Evolutionary conservation across 129 eudicot species (phyloP), one percentile per base, ranked within the genome.

Genomic region (Apium graveolens): DNA sequence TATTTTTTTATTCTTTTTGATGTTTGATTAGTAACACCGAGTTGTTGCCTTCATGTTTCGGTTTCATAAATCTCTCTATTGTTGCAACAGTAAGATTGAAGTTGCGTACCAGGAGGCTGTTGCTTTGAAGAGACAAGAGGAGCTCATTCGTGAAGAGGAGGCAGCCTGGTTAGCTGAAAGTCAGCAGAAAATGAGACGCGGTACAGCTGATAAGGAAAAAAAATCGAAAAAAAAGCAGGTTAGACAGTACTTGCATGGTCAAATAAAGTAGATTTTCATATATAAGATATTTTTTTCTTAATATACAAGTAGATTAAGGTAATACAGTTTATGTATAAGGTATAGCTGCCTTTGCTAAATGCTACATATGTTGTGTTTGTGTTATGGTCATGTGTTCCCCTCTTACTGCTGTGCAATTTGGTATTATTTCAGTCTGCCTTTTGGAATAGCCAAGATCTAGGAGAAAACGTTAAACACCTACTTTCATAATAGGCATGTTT

Each of bases 101-200:
- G 95, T 86, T 73, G 92, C 99, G 37, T 96, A 96, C 86, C 97
- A 96, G 78, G 99, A 96, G 79, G 97, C 95, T 78, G 96, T 96
- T 87, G 90, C 99, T 72, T 86, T 96, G 78, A 96, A 81, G 88
- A 85, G 96, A 85, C 99, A 96, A 87, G 99, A 96, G 78, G 99
- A 96, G 81, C 97, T 96, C 82, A 92, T 96, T 63, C 99, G 97
- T 76, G 99, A 96, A 83, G 99, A 95, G 79, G 97, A 90, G 83
- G 98, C 92, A 38, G 90, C 89, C 11, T 88, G 94, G 91, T 86
- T 90, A 77, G 95, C 91, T 81, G 97, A 82, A 65, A 84, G 78
- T 82, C 97, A 96, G 84, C 92, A 83, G 77, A 96, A 92, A 88
- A 83, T 90, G 12, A 92, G 86, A 84, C 94, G 99, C 9, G 87